Evolutionary conservation across 2,329 filamentous ascomycete genomes (phyloP).

Genomic region (Pseudogymnoascus sp.): DNA sequence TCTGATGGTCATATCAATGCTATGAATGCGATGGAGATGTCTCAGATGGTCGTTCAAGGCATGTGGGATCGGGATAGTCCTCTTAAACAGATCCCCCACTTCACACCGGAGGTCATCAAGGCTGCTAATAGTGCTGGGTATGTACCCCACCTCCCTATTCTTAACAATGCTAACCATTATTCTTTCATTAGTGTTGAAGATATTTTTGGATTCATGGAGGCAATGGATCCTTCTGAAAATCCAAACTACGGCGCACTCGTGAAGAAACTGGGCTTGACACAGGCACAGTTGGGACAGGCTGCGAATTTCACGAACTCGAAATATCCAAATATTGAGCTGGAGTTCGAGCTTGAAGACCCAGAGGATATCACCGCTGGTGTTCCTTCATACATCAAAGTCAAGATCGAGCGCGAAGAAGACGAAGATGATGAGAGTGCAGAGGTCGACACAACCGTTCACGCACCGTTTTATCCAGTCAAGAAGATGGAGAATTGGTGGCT

Average conservation of each 20-base stretch:
- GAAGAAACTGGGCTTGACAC: constrained; percentile 68
- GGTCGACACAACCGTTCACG: constrained; percentile 78
- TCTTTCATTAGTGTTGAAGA: constrained; percentile 64
- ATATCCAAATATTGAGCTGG: constrained; percentile 89
- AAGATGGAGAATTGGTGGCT: constrained; percentile 99
- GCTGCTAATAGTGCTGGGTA: constrained; percentile 72
- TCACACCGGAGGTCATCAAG: constrained; percentile 74
- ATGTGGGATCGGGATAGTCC: constrained; percentile 99
- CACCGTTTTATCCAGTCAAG: constrained; percentile 83
- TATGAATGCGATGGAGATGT: constrained; percentile 98
- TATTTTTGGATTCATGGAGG: constrained; percentile 96
- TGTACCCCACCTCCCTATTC: constrained; percentile 28
- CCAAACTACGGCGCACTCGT: constrained; percentile 71
- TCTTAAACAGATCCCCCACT: constrained; percentile 96
- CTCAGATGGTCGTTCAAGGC: constrained; percentile 96
- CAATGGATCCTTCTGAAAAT: constrained; percentile 95
- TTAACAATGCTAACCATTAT: constrained; percentile 26
- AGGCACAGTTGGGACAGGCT: constrained; percentile 78
- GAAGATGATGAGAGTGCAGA: constrained; percentile 62
- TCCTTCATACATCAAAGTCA: constrained; percentile 74
- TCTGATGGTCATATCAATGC: constrained; percentile 95
- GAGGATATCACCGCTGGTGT: constrained; percentile 74
- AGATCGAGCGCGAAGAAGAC: constrained; percentile 73
- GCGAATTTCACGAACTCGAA: constrained; percentile 93
- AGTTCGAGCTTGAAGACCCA: constrained; percentile 76